Base-by-base conservation (phyloP, 495 filamentous ascomycete species). In the Penicillium herquei region DNA sequence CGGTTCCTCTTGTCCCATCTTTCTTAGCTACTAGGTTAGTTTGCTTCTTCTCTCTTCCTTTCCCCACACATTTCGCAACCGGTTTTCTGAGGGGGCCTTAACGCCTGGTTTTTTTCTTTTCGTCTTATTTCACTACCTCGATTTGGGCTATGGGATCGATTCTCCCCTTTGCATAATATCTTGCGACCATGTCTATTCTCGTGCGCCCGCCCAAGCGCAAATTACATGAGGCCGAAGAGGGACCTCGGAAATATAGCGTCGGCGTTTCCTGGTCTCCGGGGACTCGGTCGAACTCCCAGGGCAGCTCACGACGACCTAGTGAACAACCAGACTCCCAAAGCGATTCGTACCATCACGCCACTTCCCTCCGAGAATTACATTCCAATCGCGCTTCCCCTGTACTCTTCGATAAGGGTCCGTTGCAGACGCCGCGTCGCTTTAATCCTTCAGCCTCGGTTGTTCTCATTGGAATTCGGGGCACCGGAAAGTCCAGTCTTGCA, bases 401-500 rank as follows among this genome's bases (percentile, higher is more conserved):
- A 5, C 54, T 62, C 48, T 67, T 69, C 26, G 70, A 75, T 18
- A 56, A 52, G 33, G 55, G 61, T 1, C 57, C 64, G 9, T 60
- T 68, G 9, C 66, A 70, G 35, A 59, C 65, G 0, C 61, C 59
- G 7, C 66, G 72, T 18, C 65, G 61, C 8, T 91, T 91, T 63
- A 72, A 79, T 31, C 67, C 75, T 0, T 77, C 85, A 58, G 84
- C 86, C 3, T 90, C 88, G 1, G 82, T 93, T 49, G 86, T 91
- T 1, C 75, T 93, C 16, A 81, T 91, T 21, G 89, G 89, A 17
- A 83, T 87, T 51, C 85, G 86, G 14, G 88, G 89, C 3, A 85
- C 87, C 6, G 88, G 88, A 12, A 92, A 92, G 65, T 84, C 87
- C 6, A 90, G 86, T 14, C 76, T 93, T 10, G 88, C 85, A 1